These are phyloP conservation scores for Nakazawaea peltata DNA, from an alignment of 805 yeast genomes.

Conservation along the genomic window DNA sequence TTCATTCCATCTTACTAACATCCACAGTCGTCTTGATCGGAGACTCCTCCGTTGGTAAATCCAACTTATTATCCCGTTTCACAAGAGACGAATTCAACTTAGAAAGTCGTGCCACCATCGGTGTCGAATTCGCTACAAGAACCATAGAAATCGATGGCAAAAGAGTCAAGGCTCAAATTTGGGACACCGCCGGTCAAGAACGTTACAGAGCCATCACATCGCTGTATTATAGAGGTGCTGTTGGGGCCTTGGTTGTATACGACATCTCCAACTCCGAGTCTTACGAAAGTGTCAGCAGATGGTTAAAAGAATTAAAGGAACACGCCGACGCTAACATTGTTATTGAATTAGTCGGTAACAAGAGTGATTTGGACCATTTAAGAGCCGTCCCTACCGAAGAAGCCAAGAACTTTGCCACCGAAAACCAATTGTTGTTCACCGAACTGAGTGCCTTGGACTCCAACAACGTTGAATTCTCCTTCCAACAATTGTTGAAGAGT, in stretches of 20 bases:
- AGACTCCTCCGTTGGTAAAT: slow-evolving; percentile 95
- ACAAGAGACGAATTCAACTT: slow-evolving; percentile 93
- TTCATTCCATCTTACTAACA: slow-evolving; percentile 11
- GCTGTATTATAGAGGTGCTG: slow-evolving; percentile 97
- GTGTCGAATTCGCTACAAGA: slow-evolving; percentile 97
- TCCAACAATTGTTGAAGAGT: slow-evolving; percentile 86
- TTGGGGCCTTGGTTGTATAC: slow-evolving; percentile 92
- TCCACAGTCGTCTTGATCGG: slow-evolving; percentile 79
- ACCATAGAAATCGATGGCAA: slow-evolving; percentile 84
- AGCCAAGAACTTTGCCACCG: slow-evolving; percentile 89
- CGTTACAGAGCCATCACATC: slow-evolving; percentile 96
- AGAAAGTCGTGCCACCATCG: slow-evolving; percentile 91
- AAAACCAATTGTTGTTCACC: slow-evolving; percentile 85
- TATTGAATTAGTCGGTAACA: slow-evolving; percentile 89
- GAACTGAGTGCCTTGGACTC: slow-evolving; percentile 94
- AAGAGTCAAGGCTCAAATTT: slow-evolving; percentile 81
- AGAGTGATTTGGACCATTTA: slow-evolving; percentile 82
- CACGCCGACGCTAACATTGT: slow-evolving; percentile 94
- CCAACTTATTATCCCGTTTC: slow-evolving; percentile 87
- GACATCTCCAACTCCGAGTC: slow-evolving; percentile 89
- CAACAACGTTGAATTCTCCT: slow-evolving; percentile 90
- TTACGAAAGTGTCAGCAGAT: slow-evolving; percentile 78
- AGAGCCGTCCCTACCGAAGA: slow-evolving; percentile 98
- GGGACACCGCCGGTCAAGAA: slow-evolving; percentile 99
- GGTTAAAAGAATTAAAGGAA: slow-evolving; percentile 86